These are phyloP conservation scores for Onygenales sp. DNA, from an alignment of 2,329 filamentous ascomycete genomes.

Conservation along the genomic window DNA sequence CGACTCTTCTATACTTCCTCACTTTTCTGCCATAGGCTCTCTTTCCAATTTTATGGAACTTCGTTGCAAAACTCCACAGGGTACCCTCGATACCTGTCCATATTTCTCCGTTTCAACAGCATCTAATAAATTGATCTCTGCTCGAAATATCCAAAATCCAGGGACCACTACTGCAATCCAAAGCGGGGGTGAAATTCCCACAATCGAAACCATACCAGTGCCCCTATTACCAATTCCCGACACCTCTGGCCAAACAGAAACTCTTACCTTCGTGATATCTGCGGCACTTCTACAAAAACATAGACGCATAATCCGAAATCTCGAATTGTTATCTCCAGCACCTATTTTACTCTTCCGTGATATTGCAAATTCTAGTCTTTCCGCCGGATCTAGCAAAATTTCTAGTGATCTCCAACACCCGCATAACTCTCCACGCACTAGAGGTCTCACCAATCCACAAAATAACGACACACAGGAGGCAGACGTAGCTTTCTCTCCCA, in stretches of 20 bases:
- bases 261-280: conserved; percentile 17
- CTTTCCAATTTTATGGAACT: conserved; percentile 44
- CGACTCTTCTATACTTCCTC: not conserved
- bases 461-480: conserved; percentile 25
- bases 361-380: not conserved
- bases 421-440: too few relatives aligned
- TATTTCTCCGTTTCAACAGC: conserved; percentile 15
- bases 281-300: conserved; percentile 19
- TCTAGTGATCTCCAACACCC: not conserved
- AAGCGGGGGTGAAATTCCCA: too few relatives aligned
- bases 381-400: not conserved
- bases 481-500: conserved; percentile 63
- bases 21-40: conserved; percentile 33
- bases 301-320: conserved; percentile 8
- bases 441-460: conserved; percentile 3
- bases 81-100: conserved; percentile 16
- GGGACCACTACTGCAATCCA: not conserved
- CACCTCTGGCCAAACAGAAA: conserved; percentile 12
- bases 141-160: not conserved
- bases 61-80: conserved; percentile 27
- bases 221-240: not conserved
- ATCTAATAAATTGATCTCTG: not conserved
- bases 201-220: not conserved
- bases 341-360: conserved; percentile 17
- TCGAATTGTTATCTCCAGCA: conserved; percentile 9